Evolutionary conservation across 2,329 filamentous ascomycete genomes (phyloP), one percentile per base, ranked within the genome.

Genomic region (Aureobasidium sp.): DNA sequence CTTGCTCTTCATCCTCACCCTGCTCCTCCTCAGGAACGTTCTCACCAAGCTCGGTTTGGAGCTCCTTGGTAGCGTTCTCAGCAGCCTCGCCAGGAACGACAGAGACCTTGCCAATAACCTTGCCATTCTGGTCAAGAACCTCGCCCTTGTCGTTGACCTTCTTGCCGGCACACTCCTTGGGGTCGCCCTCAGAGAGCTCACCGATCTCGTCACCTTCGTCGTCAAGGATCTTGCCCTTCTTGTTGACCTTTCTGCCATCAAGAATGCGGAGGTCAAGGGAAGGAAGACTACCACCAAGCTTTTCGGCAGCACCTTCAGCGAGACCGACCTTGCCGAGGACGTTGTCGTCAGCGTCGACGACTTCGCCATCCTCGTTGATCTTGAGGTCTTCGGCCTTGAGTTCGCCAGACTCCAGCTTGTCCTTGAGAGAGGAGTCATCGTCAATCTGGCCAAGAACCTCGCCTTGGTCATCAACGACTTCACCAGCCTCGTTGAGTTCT

Each of bases 221-320:
- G 63, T 80, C 76, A 50, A 81, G 74, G 59, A 81, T 72, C 71
- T 79, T 78, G 71, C 78, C 78, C 74, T 83, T 83, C 75, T 82
- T 83, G 73, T 83, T 83, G 71, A 83, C 76, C 70, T 81, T 82
- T 59, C 79, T 74, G 67, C 81, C 78, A 68, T 82, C 73, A 52
- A 81, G 67, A 67, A 80, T 80, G 61, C 77, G 73, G 47, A 78
- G 69, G 65, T 79, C 78, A 47, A 79, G 72, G 54, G 68, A 63
- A 44, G 71, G 67, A 30, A 73, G 71, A 39, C 72, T 67, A 59
- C 77, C 75, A 65, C 75, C 73, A 63, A 79, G 75, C 68, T 76
- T 77, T 65, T 80, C 77, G 57, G 76, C 73, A 65, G 77, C 74
- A 63, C 77, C 77, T 58, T 80, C 77, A 52, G 77, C 78, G 64